Conservation (phyloP, 2,329 filamentous ascomycete genomes). For the Claviceps sp. region DNA sequence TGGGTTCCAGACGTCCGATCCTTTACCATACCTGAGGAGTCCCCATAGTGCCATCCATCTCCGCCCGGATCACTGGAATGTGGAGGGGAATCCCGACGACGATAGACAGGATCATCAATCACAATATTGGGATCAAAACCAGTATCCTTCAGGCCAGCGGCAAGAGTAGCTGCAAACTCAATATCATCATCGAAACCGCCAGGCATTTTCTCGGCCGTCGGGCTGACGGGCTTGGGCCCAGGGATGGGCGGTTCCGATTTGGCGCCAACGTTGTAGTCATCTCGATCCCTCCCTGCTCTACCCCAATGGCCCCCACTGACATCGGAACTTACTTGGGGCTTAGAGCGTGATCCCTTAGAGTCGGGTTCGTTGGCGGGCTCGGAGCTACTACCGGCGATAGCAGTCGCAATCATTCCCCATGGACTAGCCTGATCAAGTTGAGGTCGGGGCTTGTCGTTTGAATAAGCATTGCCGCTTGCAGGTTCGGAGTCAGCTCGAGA, state of each 20-base stretch:
- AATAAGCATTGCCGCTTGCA: constrained; percentile 13
- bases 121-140: constrained; percentile 61
- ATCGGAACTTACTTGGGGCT: constrained; percentile 5
- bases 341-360: constrained; percentile 7
- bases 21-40: constrained; percentile 34
- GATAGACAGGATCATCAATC: constrained; percentile 50
- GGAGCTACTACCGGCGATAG: constrained; percentile 29
- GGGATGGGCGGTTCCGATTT: constrained; percentile 35
- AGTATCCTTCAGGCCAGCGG: constrained; percentile 53
- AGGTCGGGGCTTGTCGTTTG: constrained; percentile 19
- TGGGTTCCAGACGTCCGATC: constrained; percentile 18
- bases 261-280: constrained; percentile 23
- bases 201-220: constrained; percentile 40
- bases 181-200: constrained; percentile 55
- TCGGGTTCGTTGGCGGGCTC: constrained; percentile 23
- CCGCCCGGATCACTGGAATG: constrained; percentile 36
- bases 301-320: constrained; percentile 8
- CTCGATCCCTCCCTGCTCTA: constrained; percentile 9
- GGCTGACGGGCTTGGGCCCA: constrained; percentile 42
- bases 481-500: constrained; percentile 18
- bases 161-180: constrained; percentile 55
- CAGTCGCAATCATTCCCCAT: constrained; percentile 41
- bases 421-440: constrained; percentile 26
- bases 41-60: constrained; percentile 31
- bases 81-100: constrained; percentile 49